Percentiles rank a stretch among this genome's conserved stretches.
Evolutionary conservation across 768 basidiomycete genomes (phyloP).

Genomic region (Mycena kentingensis): DNA sequence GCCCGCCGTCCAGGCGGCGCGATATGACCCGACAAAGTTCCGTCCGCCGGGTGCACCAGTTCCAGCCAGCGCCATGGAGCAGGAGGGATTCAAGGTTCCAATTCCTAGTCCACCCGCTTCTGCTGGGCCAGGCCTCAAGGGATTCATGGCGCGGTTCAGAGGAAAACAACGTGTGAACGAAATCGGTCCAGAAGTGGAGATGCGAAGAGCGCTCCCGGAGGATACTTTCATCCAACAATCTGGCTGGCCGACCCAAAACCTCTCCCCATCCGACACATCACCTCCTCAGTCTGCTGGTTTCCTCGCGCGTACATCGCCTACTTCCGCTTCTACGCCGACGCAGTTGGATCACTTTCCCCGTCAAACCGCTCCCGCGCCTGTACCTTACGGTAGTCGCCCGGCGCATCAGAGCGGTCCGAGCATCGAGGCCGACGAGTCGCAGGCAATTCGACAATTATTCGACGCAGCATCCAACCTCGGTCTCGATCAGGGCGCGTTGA

Average conservation of each 20-base stretch:
- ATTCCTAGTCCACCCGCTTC: slow-evolving; percentile 68
- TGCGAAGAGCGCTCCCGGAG: slow-evolving; percentile 15
- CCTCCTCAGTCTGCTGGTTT: background rate
- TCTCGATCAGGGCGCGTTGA: slow-evolving; percentile 70
- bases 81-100: slow-evolving; percentile 54
- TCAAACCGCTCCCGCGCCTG: slow-evolving; percentile 13
- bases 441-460: slow-evolving; percentile 71
- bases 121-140: slow-evolving; percentile 72
- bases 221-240: slow-evolving; percentile 24
- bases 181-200: slow-evolving; percentile 31
- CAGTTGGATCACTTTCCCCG: slow-evolving; percentile 2
- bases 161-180: slow-evolving; percentile 44
- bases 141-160: slow-evolving; percentile 81
- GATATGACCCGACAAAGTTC: slow-evolving; percentile 45
- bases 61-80: slow-evolving; percentile 51
- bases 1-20: slow-evolving; percentile 38
- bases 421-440: slow-evolving; percentile 41
- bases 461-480: slow-evolving; percentile 76
- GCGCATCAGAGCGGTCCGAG: slow-evolving; percentile 24
- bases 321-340: slow-evolving; percentile 11
- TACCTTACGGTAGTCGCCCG: slow-evolving; percentile 11
- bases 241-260: slow-evolving; percentile 8
- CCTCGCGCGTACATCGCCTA: slow-evolving; percentile 2
- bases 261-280: slow-evolving; percentile 4
- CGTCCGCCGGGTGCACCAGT: slow-evolving; percentile 36